These are phyloP conservation scores for Metschnikowia proteae DNA, from an alignment of 805 yeast genomes.

Conservation along the genomic window DNA sequence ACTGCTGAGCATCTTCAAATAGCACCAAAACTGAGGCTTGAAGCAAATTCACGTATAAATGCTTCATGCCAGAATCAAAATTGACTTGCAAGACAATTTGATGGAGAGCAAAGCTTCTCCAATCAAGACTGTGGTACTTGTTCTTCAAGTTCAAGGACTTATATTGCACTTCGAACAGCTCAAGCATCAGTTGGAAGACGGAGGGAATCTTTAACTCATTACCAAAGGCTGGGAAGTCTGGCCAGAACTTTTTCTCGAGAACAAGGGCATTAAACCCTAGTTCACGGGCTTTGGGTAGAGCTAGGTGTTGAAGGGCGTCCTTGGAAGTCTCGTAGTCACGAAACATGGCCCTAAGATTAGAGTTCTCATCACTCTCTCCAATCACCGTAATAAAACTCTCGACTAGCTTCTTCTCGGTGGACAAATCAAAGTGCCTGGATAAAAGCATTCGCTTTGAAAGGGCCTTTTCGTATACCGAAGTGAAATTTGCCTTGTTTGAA, in stretches of 20 bases:
- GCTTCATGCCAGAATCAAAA: constrained; percentile 31
- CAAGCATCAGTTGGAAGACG: constrained; percentile 17
- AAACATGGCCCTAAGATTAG: constrained; percentile 31
- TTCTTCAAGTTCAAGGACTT: constrained; percentile 19
- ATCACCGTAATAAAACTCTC: constrained; percentile 23
- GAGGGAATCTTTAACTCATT: constrained; percentile 24
- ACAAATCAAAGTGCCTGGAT: constrained; percentile 18
- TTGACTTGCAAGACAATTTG: constrained; percentile 32
- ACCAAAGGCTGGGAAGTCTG: constrained; percentile 31
- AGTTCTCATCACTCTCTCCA: constrained; percentile 31
- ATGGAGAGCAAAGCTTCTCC: constrained; percentile 42
- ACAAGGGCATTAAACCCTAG: constrained; percentile 31
- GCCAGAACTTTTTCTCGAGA: constrained; percentile 38
- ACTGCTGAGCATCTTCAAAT: constrained; percentile 29
- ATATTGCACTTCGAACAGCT: constrained; percentile 22
- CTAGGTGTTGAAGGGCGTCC: constrained; percentile 12
- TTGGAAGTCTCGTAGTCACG: constrained; percentile 27
- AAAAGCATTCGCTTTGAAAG: constrained; percentile 36
- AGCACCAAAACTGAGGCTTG: constrained; percentile 41
- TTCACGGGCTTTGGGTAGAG: not conserved
- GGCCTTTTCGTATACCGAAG: constrained; percentile 29
- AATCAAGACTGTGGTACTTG: constrained; percentile 31
- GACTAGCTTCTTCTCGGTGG: constrained; percentile 23
- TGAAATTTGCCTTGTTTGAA: constrained; percentile 32
- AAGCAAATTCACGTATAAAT: constrained; percentile 37